These are phyloP conservation scores for Perkinsus olseni DNA, from an alignment of 169 alveolate species.

Conservation along the genomic window DNA sequence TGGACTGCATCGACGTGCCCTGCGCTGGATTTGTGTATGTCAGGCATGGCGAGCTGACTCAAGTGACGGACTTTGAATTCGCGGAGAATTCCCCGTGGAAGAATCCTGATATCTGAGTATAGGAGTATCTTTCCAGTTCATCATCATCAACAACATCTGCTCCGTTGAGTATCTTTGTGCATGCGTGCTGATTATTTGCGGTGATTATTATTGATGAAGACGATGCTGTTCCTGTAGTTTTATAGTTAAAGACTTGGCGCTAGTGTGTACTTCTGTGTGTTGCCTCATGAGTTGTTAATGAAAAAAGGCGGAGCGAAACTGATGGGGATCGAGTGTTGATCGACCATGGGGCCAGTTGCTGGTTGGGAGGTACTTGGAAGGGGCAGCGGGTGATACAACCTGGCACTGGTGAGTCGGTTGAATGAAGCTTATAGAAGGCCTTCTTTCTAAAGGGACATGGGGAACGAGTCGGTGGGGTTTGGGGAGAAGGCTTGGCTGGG, in stretches of 20 bases:
- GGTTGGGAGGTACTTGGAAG: too few relatives aligned
- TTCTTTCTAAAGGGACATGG: too few relatives aligned
- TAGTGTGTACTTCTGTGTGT: background rate
- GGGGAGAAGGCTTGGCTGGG: too few relatives aligned
- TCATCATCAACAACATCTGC: background rate
- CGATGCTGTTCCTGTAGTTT: background rate
- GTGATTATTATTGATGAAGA: too few relatives aligned
- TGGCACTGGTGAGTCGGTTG: too few relatives aligned
- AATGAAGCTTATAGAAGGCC: too few relatives aligned
- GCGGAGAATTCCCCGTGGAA: slow-evolving; percentile 41
- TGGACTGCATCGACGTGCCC: background rate
- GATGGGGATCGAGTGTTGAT: too few relatives aligned
- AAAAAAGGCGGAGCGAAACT: too few relatives aligned
- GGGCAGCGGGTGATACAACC: background rate
- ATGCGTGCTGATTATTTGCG: background rate
- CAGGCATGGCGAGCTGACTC: background rate
- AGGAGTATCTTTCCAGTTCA: background rate
- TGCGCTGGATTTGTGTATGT: background rate
- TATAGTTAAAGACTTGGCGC: background rate
- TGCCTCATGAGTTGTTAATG: background rate
- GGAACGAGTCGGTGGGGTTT: too few relatives aligned
- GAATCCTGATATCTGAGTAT: slow-evolving; percentile 35
- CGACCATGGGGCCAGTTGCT: too few relatives aligned
- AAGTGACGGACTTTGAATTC: slow-evolving; percentile 34
- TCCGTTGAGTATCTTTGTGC: background rate